Base-by-base conservation (phyloP, 116 monocot genomes). In the Phalaenopsis hybrid region DNA sequence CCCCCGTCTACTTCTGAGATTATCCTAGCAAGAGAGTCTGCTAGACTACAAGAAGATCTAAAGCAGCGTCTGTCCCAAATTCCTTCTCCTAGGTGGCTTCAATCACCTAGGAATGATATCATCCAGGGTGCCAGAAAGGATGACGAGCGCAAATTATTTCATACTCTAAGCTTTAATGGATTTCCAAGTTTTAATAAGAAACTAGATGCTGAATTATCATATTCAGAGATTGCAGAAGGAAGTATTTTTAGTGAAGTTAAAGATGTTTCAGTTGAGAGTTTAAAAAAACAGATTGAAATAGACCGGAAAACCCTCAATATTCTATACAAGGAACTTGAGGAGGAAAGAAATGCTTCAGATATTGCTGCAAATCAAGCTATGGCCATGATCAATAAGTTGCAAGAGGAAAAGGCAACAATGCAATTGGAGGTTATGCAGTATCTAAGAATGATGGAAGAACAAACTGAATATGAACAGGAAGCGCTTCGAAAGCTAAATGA, bases 311-410 rank as follows among this genome's bases (percentile, higher is more conserved):
- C 94, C 37, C 86, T 99, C 79, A 81, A 70, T 50, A 82, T 90
- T 78, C 65, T 99, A 15, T 94, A 91, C 67, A 95, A 88, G 79
- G 99, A 99, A 83, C 79, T 99, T 80, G 99, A 99, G 82, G 99
- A 99, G 84, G 99, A 99, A 86, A 92, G 94, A 80, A 95, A 67
- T 86, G 95, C 99, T 85, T 95, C 95, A 45, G 94, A 95, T 58
- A 88, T 99, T 85, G 92, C 99, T 11, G 95, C 95, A 74, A 92
- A 95, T 84, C 92, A 99, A 80, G 91, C 99, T 44, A 87, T 99
- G 95, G 99, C 99, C 44, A 99, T 99, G 99, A 99, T 99, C 65
- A 99, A 90, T 33, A 99, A 88, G 82, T 85, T 99, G 85, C 99
- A 99, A 85, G 95, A 90, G 82, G 99, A 99, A 86, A 99, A 99